phyloP scores from a whole-genome alignment of 352 stramenopile genomes.

The Phytophthora nicotianae region DNA sequence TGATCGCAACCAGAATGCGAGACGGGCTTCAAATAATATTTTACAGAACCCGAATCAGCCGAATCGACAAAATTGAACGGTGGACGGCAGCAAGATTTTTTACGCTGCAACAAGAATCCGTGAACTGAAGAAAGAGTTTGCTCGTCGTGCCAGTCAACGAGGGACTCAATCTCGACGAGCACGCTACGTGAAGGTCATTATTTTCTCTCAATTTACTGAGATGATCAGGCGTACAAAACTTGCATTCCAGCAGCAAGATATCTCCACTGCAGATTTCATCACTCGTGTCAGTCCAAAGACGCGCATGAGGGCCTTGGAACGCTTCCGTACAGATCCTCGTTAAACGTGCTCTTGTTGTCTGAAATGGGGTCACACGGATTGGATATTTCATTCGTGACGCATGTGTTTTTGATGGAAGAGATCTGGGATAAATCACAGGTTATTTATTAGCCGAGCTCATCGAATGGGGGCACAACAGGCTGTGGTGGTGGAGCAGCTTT shows the following conservation, averaged over 20 bases:
- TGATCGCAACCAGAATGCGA: background rate
- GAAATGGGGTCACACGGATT: constrained; percentile 93
- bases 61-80: constrained; percentile 25
- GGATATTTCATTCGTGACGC: too few species aligned
- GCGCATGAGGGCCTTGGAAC: constrained; percentile 48
- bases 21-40: background rate
- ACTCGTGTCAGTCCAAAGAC: constrained; percentile 28
- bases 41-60: background rate
- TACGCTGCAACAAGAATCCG: constrained; percentile 59
- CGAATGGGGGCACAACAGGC: constrained; percentile 92
- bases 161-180: constrained; percentile 1
- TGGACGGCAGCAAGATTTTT: constrained; percentile 64
- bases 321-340: constrained; percentile 55
- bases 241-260: constrained; percentile 59
- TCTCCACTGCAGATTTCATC: constrained; percentile 61
- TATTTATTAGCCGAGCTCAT: too few species aligned
- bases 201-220: constrained; percentile 77
- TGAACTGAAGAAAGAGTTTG: constrained; percentile 49
- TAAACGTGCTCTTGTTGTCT: constrained; percentile 92
- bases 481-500: constrained; percentile 91
- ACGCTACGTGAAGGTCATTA: constrained; percentile 62
- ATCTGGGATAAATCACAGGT: too few species aligned
- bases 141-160: background rate
- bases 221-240: constrained; percentile 68
- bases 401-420: too few species aligned